Conservation (phyloP, 805 yeast species). For the Ogataea neopini region DNA sequence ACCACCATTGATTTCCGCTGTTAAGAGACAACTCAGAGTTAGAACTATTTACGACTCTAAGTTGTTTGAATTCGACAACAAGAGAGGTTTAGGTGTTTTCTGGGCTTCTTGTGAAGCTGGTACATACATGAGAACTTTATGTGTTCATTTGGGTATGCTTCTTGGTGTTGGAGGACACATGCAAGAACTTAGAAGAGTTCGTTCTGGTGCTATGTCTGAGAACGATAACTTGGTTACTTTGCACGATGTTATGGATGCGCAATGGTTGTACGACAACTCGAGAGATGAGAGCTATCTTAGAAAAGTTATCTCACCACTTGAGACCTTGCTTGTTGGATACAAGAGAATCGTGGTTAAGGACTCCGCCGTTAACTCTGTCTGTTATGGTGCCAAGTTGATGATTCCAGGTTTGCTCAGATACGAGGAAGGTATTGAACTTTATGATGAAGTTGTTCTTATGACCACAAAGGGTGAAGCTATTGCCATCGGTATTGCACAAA, state of each 20-base stretch:
- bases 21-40: conserved; percentile 97
- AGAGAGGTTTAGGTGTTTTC: conserved; percentile 95
- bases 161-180: conserved; percentile 99
- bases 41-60: conserved; percentile 97
- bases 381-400: conserved; percentile 99
- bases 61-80: conserved; percentile 92
- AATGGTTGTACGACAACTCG: conserved; percentile 95
- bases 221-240: conserved; percentile 89
- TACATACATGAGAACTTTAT: conserved; percentile 97
- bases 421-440: conserved; percentile 95
- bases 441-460: conserved; percentile 96
- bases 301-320: conserved; percentile 92
- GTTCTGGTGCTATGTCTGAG: conserved; percentile 95
- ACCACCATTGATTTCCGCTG: conserved; percentile 98
- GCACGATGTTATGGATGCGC: conserved; percentile 98
- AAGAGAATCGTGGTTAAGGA: conserved; percentile 91
- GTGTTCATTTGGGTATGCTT: conserved; percentile 98
- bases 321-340: conserved; percentile 89
- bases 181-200: conserved; percentile 99
- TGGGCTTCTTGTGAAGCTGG: conserved; percentile 99
- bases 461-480: conserved; percentile 99
- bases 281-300: conserved; percentile 95
- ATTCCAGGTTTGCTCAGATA: conserved; percentile 97
- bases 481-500: conserved; percentile 97
- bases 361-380: conserved; percentile 95